Conservation (phyloP, 2,329 filamentous ascomycete genomes). For the Verticillium zaregamsianum region DNA sequence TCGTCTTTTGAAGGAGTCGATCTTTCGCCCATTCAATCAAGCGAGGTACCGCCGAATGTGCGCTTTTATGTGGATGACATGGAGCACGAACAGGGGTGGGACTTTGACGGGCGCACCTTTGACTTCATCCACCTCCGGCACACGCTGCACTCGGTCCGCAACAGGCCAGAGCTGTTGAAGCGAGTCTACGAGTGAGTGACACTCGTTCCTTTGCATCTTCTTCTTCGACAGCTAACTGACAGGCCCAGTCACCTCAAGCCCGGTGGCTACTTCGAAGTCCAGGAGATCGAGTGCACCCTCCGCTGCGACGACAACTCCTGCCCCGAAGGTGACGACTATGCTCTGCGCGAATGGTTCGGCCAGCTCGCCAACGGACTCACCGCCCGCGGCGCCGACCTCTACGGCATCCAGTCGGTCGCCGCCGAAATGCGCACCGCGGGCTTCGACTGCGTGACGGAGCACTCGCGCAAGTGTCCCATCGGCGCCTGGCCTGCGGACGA, state of each 20-base stretch:
- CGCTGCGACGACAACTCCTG: constrained; percentile 42
- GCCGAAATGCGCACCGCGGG: constrained; percentile 33
- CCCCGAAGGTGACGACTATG: constrained; percentile 33
- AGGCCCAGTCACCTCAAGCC: constrained; percentile 37
- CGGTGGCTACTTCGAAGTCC: constrained; percentile 46
- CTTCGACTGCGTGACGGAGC: constrained; percentile 34
- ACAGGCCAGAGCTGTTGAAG: constrained; percentile 35
- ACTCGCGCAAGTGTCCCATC: constrained; percentile 42
- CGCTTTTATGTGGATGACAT: constrained; percentile 49
- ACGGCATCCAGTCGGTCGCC: constrained; percentile 31
- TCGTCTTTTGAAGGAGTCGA: constrained; percentile 43
- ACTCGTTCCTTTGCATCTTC: too few relatives aligned
- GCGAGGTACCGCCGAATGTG: constrained; percentile 47
- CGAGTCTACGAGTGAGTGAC: constrained; percentile 35
- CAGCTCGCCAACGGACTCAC: constrained; percentile 36
- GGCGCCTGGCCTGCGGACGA: constrained; percentile 42
- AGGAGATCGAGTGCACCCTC: constrained; percentile 38
- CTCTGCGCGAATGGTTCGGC: constrained; percentile 40
- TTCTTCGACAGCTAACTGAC: neutral
- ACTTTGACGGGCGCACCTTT: constrained; percentile 37
- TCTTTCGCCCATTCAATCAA: constrained; percentile 48
- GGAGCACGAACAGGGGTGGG: constrained; percentile 46
- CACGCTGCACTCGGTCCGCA: constrained; percentile 38
- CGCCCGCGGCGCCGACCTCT: constrained; percentile 35
- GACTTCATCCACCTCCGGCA: constrained; percentile 48